Percentiles rank a stretch among this genome's conserved stretches.
Evolutionary conservation across 2,329 filamentous ascomycete species (phyloP).

Genomic region (Cadophora sp.): DNA sequence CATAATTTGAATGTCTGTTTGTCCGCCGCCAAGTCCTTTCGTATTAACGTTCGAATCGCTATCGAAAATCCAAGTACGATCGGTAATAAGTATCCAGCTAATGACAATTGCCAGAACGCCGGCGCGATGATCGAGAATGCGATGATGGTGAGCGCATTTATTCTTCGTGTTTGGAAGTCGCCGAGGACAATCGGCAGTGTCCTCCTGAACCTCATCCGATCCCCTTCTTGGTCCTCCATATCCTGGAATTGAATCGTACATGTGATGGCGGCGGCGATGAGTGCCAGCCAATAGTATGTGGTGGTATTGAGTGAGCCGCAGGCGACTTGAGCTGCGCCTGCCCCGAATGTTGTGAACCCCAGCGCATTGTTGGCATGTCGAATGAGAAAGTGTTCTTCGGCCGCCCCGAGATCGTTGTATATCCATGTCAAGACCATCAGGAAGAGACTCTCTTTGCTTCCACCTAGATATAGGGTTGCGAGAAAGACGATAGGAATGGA

Average conservation of each 20-base stretch:
- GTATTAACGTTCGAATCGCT: conserved; percentile 1
- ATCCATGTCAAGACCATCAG: conserved; percentile 26
- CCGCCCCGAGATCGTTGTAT: conserved; percentile 31
- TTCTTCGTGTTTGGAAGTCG: conserved; percentile 1
- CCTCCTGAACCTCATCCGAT: conserved; percentile 36
- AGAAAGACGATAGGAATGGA: conserved; percentile 38
- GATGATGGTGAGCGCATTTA: conserved; percentile 9
- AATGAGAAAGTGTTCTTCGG: conserved; percentile 24
- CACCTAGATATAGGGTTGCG: conserved; percentile 37
- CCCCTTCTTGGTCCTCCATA: conserved; percentile 43
- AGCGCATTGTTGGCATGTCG: conserved; percentile 26
- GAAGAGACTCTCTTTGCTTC: conserved; percentile 42
- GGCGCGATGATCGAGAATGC: conserved; percentile 11
- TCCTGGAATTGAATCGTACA: conserved; percentile 45
- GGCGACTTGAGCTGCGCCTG: conserved; percentile 36
- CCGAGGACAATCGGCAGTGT: conserved; percentile 39
- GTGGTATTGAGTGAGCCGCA: conserved; percentile 13
- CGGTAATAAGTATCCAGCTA: not conserved
- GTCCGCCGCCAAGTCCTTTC: conserved; percentile 6
- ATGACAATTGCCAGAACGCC: conserved; percentile 17
- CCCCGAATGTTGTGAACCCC: conserved; percentile 37
- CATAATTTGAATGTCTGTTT: conserved; percentile 20
- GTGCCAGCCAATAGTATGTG: conserved; percentile 18
- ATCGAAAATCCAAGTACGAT: not conserved
- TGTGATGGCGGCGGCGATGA: conserved; percentile 19